Base-by-base conservation (phyloP, 106 monocot genomes). In the Allium sativum region DNA sequence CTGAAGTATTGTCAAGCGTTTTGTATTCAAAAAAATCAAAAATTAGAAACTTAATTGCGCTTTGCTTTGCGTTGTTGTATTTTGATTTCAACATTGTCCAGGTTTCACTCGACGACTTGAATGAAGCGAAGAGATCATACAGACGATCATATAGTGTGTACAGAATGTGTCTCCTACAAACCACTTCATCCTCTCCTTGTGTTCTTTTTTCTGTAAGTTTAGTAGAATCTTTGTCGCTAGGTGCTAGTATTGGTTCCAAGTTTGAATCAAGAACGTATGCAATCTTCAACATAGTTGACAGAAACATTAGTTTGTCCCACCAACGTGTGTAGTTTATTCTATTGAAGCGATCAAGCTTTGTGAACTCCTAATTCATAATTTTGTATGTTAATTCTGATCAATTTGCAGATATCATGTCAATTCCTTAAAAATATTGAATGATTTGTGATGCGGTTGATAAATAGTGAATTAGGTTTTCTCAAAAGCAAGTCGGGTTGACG, bases 271-370 rank as follows among this genome's bases (percentile, higher is more conserved):
- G 72, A 3, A 64, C 12, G 16, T 64, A 72, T 0, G 9, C 52
- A 14, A 64, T 53, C 40, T 70, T 61, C 17, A 70, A 52, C 0
- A 12, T 21, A 40, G 52, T 42, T 1, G 61, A 19, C 0, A 70
- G 52, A 14, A 72, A 72, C 21, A 43, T 45, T 55, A 62, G 13
- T 46, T 72, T 72, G 40, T 72, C 65, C 56, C 65, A 9, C 72
- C 56, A 65, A 42, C 48, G 40, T 18, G 44, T 56, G 65, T 56
- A 65, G 40, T 72, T 72, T 4, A 52, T 56, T 7, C 62, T 57
- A 55, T 71, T 53, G 20, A 63, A 71, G 1, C 71, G 40, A 21
- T 71, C 62, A 3, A 63, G 9, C 7, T 55, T 51, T 3, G 40
- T 18, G 20, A 61, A 42, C 9, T 63, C 61, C 64, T 71, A 53